Base-by-base conservation (phyloP, 371 early-diverging fungal species). In the Mucor velutinosus region DNA sequence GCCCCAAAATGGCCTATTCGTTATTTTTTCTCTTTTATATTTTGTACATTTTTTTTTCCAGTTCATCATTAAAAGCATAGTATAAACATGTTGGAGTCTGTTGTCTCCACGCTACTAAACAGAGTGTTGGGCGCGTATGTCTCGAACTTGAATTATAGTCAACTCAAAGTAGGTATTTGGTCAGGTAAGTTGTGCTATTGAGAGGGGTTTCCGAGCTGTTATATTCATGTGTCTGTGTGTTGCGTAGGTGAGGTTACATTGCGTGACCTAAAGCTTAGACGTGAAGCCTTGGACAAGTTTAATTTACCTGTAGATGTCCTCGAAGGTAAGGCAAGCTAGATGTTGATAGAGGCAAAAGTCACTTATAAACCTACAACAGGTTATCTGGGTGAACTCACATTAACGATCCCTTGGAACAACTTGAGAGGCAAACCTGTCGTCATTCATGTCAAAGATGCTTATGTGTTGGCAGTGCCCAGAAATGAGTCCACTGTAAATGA, bases 131-230 rank as follows among this genome's bases (percentile, higher is more conserved):
- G 99, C 37, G 95, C 94, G 66, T 97, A 97, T 87, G 96, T 98
- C 51, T 92, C 92, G 37, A 97, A 98, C 77, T 86, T 99, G 45
- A 97, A 97, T 71, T 92, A 94, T 53, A 94, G 91, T 64, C 98
- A 99, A 82, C 88, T 99, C 62, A 95, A 93, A 74, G 89, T 99
- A 66, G 98, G 94, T 37, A 94, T 99, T 62, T 99, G 98, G 98
- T 90, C 90, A 72, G 99, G 98, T 94, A 90, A 53, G 57, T 17
- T 11, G 21, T 58, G 6, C 12, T 21, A 4, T 10, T 53, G 5
- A 23, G 25, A 3, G 37, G 23, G 23, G 2, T 51, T 27, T 0
- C 14, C 25, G 25, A 41, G 6, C 53, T 14, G 27, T 12, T 27
- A 27, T 27, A 53, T 53, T 53, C 10, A 53, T 10, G 21, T 51